phyloP scores from a whole-genome alignment of 306 rosid genomes.

The Vicia faba region DNA sequence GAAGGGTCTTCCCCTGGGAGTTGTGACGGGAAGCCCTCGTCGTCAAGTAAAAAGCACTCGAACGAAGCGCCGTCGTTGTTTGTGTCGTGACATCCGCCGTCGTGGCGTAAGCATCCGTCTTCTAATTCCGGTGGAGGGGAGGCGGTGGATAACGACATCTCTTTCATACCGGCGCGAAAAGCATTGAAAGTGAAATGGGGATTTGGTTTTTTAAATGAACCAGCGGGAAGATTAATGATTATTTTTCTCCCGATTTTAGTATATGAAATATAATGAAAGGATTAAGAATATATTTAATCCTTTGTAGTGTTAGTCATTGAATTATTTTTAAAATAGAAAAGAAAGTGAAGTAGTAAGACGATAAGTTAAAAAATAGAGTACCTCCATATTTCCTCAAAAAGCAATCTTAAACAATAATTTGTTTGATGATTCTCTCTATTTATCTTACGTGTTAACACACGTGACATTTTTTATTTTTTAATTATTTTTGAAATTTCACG shows the following conservation, averaged over 20 bases:
- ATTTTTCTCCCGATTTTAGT: neutral
- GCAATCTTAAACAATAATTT: too few species aligned
- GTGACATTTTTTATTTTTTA: too few species aligned
- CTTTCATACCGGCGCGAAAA: constrained; percentile 38
- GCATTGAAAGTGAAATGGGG: constrained; percentile 7
- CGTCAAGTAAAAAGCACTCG: constrained; percentile 38
- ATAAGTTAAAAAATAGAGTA: too few species aligned
- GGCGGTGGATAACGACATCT: constrained; percentile 34
- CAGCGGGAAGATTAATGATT: constrained; percentile 46
- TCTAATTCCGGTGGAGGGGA: constrained; percentile 33
- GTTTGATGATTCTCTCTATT: too few species aligned
- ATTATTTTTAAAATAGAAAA: too few species aligned
- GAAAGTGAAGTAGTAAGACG: too few species aligned
- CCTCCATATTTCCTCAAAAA: too few species aligned
- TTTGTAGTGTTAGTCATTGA: too few species aligned
- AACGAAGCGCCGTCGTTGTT: constrained; percentile 19
- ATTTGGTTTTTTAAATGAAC: constrained; percentile 39
- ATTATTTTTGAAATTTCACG: too few species aligned
- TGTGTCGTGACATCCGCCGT: constrained; percentile 20
- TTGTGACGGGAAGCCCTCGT: constrained; percentile 55
- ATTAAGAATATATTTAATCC: too few species aligned
- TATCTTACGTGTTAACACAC: too few species aligned
- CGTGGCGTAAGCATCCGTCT: constrained; percentile 17
- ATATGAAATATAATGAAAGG: too few species aligned
- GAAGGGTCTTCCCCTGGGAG: constrained; percentile 19